Evolutionary conservation across 257 asterid genomes (phyloP).

Genomic region (Scutellaria barbata): DNA sequence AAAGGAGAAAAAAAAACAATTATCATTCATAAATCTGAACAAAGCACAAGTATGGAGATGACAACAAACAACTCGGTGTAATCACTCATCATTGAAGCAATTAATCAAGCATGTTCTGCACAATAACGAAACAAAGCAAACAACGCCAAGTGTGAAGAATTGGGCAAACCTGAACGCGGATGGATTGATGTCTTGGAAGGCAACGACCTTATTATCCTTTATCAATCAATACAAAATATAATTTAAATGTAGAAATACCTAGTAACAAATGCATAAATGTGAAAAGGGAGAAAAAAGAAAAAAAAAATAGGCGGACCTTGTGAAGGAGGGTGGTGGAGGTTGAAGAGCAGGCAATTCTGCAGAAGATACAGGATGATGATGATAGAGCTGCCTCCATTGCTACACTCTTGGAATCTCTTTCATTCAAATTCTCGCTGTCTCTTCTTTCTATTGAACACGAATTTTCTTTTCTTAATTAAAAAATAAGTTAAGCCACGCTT

Average conservation of each 20-base stretch:
- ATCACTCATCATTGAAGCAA: constrained; percentile 11
- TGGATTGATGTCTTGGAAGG: constrained; percentile 81
- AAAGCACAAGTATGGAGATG: background rate
- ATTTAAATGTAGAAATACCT: background rate
- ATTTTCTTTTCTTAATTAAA: no score
- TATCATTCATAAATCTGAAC: background rate
- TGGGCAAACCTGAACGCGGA: constrained; percentile 65
- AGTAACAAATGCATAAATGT: background rate
- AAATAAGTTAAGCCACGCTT: no score
- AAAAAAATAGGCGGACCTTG: constrained; percentile 40
- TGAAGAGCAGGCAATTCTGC: constrained; percentile 69
- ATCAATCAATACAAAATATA: constrained; percentile 19
- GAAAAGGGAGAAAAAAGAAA: background rate
- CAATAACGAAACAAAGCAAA: constrained; percentile 13
- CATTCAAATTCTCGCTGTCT: constrained; percentile 26
- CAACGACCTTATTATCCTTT: constrained; percentile 76
- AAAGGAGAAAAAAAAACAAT: background rate
- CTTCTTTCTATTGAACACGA: no score
- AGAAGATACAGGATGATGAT: constrained; percentile 66
- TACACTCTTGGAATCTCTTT: constrained; percentile 23
- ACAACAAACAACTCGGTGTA: background rate
- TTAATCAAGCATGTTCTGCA: constrained; percentile 22
- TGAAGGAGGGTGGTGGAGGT: constrained; percentile 67
- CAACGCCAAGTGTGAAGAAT: constrained; percentile 13
- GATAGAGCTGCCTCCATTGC: constrained; percentile 48